phyloP scores from a whole-genome alignment of 345 rosid genomes.

The Salix arbutifolia region DNA sequence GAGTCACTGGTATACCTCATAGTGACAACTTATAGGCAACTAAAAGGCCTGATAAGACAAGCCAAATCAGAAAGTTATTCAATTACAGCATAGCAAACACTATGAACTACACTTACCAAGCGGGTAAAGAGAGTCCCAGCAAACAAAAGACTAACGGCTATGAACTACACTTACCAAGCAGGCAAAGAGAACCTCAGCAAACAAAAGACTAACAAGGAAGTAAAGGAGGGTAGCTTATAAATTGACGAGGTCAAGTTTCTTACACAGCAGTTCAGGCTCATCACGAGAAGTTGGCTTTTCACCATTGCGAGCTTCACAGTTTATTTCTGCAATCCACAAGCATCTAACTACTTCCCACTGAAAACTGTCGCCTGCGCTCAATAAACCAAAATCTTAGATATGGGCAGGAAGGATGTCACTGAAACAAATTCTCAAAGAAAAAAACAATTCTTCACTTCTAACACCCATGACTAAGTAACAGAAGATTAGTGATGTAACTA shows the following conservation, averaged over 20 bases:
- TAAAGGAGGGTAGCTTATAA: not conserved
- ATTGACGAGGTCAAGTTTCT: not conserved
- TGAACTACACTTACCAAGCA: not conserved
- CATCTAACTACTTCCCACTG: not conserved
- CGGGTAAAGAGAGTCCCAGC: not conserved
- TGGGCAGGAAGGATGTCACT: too few species aligned
- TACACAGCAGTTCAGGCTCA: not conserved
- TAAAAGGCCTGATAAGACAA: too few species aligned
- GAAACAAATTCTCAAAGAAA: too few species aligned
- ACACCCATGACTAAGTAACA: too few species aligned
- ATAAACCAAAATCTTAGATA: not conserved
- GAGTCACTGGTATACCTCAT: too few species aligned
- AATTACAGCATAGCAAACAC: too few species aligned
- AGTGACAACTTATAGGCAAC: too few species aligned
- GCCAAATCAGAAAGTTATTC: too few species aligned
- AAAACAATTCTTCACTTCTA: too few species aligned
- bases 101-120: not conserved
- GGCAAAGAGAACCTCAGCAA: not conserved
- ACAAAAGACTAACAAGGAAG: not conserved
- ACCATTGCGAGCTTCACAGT: slow-evolving; percentile 1
- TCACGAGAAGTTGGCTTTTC: not conserved
- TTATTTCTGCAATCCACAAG: not conserved
- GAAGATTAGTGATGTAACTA: too few species aligned
- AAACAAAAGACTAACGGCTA: not conserved
- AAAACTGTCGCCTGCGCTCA: not conserved